These are phyloP conservation scores for Penicillium corylophilum DNA, from an alignment of 2,329 filamentous ascomycete genomes.

Conservation along the genomic window DNA sequence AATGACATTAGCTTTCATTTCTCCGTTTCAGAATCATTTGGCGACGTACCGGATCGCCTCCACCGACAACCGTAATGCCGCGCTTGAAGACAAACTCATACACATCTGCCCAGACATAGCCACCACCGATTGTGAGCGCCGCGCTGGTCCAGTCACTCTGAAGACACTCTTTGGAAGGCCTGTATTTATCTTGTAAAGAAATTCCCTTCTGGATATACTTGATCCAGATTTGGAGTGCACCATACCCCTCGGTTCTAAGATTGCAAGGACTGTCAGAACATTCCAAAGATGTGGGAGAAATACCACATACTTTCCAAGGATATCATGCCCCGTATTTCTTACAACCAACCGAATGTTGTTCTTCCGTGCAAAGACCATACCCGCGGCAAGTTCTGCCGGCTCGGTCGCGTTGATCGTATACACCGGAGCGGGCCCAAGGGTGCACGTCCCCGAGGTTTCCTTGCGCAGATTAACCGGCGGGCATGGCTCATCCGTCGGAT, in stretches of 20 bases:
- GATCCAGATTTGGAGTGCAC: conserved; percentile 32
- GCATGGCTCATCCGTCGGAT: conserved; percentile 29
- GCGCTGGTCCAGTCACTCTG: conserved; percentile 26
- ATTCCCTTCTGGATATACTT: conserved; percentile 32
- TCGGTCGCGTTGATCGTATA: conserved; percentile 13
- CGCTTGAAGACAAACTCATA: conserved; percentile 28
- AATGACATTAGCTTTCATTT: not conserved
- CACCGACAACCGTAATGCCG: conserved; percentile 31
- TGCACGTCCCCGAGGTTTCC: conserved; percentile 20
- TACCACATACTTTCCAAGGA: conserved; percentile 12
- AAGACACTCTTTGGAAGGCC: conserved; percentile 32
- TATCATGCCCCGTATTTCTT: conserved; percentile 9
- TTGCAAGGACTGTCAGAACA: not conserved
- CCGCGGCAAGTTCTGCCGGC: conserved; percentile 38
- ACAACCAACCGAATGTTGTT: conserved; percentile 7
- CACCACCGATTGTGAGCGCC: conserved; percentile 15
- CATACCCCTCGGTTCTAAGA: conserved; percentile 29
- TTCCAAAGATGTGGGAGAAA: not conserved
- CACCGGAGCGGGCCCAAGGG: conserved; percentile 26
- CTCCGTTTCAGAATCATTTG: not conserved
- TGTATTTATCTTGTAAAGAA: conserved; percentile 24
- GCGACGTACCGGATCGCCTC: conserved; percentile 19
- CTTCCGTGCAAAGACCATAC: not conserved
- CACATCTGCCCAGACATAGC: conserved; percentile 33
- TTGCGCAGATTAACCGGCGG: conserved; percentile 24